Evolutionary conservation across 352 stramenopile species (phyloP).

Genomic region (Globisporangium nagaii): DNA sequence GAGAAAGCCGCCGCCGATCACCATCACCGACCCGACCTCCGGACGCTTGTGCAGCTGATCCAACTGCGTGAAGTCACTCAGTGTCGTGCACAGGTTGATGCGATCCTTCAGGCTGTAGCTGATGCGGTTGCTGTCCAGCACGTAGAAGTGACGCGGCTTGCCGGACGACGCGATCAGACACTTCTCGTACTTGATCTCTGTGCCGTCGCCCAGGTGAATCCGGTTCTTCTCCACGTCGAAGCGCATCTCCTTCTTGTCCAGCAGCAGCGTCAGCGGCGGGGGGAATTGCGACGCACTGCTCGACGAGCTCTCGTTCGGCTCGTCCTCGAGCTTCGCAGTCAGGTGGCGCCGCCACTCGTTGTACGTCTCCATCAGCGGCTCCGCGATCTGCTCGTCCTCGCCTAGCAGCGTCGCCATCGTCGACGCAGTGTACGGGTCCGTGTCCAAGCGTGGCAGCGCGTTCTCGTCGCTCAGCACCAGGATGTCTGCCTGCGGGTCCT

Average conservation of each 20-base stretch:
- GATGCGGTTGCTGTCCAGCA: slow-evolving; percentile 79
- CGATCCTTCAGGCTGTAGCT: slow-evolving; percentile 80
- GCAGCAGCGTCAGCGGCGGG: slow-evolving; percentile 63
- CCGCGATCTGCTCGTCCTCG: slow-evolving; percentile 22
- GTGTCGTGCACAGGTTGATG: slow-evolving; percentile 83
- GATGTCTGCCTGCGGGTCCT: slow-evolving; percentile 73
- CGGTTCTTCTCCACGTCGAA: slow-evolving; percentile 86
- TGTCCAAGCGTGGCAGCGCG: slow-evolving; percentile 57
- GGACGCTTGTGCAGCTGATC: slow-evolving; percentile 42
- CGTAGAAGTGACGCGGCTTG: slow-evolving; percentile 82
- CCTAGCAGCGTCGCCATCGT: slow-evolving; percentile 14
- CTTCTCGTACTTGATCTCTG: slow-evolving; percentile 78
- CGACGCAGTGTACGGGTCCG: slow-evolving; percentile 16
- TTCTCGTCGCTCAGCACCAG: slow-evolving; percentile 85
- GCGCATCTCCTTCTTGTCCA: slow-evolving; percentile 68
- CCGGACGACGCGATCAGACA: slow-evolving; percentile 85
- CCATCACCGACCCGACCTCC: slow-evolving; percentile 56
- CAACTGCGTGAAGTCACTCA: slow-evolving; percentile 79
- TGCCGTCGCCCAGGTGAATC: slow-evolving; percentile 77
- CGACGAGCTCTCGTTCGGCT: slow-evolving; percentile 23
- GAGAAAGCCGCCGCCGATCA: slow-evolving; percentile 89
- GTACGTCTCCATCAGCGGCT: slow-evolving; percentile 79
- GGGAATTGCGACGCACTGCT: slow-evolving; percentile 1
- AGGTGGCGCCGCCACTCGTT: slow-evolving; percentile 90
- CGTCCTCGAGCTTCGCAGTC: slow-evolving; percentile 70